Evolutionary conservation across 1,139 yeast species (phyloP), one percentile per base, ranked within the genome.

Genomic region (Hansenula lynferdii): DNA sequence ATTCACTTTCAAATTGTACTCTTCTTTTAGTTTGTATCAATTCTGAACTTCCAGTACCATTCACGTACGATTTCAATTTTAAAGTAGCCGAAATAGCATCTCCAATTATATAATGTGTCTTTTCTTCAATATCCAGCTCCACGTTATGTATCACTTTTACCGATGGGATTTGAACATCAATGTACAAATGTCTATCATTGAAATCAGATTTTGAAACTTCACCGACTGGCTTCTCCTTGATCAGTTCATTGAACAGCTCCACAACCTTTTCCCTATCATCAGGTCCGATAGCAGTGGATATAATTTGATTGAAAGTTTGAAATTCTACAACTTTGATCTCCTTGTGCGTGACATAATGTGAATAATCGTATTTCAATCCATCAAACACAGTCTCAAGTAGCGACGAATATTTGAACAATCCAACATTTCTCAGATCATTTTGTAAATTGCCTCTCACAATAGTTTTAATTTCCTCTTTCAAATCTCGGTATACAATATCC

Each of bases 61-160:
- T 64, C 2, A 67, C 62, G 5, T 63, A 51, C 0, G 85, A 70
- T n/a, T 64, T 57, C 7, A 82, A 60, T 0, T 43, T 51, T 18
- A 85, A 57, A 5, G 53, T 58, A 4, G 71, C 66, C 0, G 59
- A 49, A 18, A 85, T 73, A 0, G 85, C 78, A 36, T 77, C 80
- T 2, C 95, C 94, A 2, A 85, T 80, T 9, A 70, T 57, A 45
- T 70, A 80, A 36, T 70, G 74, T 5, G 62, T 44, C 20, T 60
- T 57, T 34, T 58, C 60, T 2, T 65, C 64, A 41, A 65, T 69
- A 1, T 64, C 53, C 40, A 73, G 67, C 45, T 72, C 75, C 10
- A 74, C 69, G 4, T 67, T 57, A 41, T 77, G 83, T 18, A 79
- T 62, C 28, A 70, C 64, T 42, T 74, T 69, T 19, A 77, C 64